A percentile compares a stretch with the other conserved stretches of the same genome.
Evolutionary conservation across 2,329 filamentous ascomycete genomes (phyloP).

Genomic region (Monosporascus sp.): DNA sequence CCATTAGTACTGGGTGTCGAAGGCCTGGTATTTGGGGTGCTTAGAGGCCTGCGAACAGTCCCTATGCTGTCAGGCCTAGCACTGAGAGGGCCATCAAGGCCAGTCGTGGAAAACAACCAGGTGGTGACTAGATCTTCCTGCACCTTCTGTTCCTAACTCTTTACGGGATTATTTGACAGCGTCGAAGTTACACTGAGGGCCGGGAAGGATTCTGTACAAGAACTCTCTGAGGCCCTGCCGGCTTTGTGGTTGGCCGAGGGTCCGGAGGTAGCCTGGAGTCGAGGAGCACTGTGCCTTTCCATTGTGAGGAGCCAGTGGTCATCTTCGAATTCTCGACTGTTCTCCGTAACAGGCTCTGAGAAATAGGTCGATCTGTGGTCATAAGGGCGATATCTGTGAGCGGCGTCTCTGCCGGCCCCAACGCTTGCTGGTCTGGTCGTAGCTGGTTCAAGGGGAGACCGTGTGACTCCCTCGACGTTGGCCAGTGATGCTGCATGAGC

Average conservation of each 20-base stretch:
- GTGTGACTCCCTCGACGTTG: conserved; percentile 2
- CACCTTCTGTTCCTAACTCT: conserved; percentile 4
- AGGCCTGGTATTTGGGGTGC: conserved; percentile 6
- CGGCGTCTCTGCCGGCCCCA: conserved; percentile 1
- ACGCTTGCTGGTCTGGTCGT: neutral
- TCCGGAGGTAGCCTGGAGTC: conserved; percentile 6
- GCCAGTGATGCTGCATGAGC: conserved; percentile 8
- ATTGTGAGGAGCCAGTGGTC: conserved; percentile 6
- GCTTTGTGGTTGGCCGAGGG: conserved; percentile 6
- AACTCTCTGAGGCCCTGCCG: conserved; percentile 8
- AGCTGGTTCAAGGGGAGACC: neutral
- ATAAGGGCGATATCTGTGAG: conserved; percentile 11
- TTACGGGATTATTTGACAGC: conserved; percentile 5
- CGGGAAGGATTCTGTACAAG: conserved; percentile 8
- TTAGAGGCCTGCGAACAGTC: conserved; percentile 8
- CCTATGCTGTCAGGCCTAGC: conserved; percentile 10
- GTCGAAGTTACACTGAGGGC: conserved; percentile 11
- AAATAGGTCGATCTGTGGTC: conserved; percentile 4
- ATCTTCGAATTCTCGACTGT: conserved; percentile 15
- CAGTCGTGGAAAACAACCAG: conserved; percentile 13
- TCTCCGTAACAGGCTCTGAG: conserved; percentile 8
- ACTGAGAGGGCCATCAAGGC: conserved; percentile 21
- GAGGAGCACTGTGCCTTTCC: conserved; percentile 3
- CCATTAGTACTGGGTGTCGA: conserved; percentile 8
- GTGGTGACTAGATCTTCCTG: conserved; percentile 9